Base-by-base conservation (phyloP, 2,329 filamentous ascomycete genomes). In the Colletotrichum tanaceti region DNA sequence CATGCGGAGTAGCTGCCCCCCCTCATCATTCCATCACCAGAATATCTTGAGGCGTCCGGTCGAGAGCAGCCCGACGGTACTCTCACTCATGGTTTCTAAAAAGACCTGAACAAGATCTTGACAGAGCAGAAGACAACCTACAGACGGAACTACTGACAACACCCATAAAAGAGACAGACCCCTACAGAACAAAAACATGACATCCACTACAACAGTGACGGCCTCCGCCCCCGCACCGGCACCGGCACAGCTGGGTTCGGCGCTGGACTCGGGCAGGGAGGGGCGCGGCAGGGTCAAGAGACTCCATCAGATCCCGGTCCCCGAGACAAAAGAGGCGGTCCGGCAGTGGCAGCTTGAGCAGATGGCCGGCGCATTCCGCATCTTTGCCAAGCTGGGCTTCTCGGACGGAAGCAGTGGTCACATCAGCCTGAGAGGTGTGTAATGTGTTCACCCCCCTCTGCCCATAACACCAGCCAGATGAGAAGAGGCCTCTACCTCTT, bases 351-450 rank as follows among this genome's bases (percentile, higher is more conserved):
- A 79, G 67, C 72, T 79, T 4, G 74, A 84, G 18, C 79, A 84
- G 54, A 78, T 85, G 74, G 83, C 80, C 0, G 77, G 79, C 5
- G 82, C 84, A 0, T 85, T 85, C 66, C 79, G 84, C 32, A 79
- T 84, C 7, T 85, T 85, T 74, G 79, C 80, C 1, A 80, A 82
- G 41, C 73, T 80, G 53, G 82, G 83, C 9, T 85, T 79, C 70
- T 75, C 81, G 41, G 83, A 85, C 69, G 83, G 83, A 2, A 76
- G 79, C 63, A 81, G 80, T 44, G 83, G 83, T 1, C 83, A 85
- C 73, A 84, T 85, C 65, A 82, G 80, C 53, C 70, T 82, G 28
- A 72, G 78, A n/a, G 69, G 69, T 71, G 22, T 35, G 46, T 38
- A n/a, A n/a, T n/a, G n/a, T n/a, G n/a, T n/a, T 43, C 2, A 11